Evolutionary conservation across 768 basidiomycete genomes (phyloP).

Genomic region (Dictyophora rubrovolvata): DNA sequence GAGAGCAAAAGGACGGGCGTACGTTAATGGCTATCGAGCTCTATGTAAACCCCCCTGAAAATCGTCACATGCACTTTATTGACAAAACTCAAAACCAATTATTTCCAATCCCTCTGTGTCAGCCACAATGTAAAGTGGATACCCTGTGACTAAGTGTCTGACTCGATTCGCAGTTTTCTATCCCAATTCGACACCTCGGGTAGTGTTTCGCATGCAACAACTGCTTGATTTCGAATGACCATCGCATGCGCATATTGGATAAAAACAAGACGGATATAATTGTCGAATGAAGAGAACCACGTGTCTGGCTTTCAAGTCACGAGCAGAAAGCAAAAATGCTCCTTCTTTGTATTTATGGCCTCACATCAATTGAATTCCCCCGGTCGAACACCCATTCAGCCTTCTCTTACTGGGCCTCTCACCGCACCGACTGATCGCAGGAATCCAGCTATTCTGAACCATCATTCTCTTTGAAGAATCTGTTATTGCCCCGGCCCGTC

Average conservation of each 20-base stretch:
- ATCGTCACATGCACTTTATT: not conserved
- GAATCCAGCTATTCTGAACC: not conserved
- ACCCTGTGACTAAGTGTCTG: not conserved
- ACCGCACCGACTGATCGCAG: not conserved
- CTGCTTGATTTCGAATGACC: too few species aligned
- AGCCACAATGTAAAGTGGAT: not conserved
- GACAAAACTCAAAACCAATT: not conserved
- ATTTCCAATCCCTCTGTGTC: not conserved
- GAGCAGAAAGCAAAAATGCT: not conserved
- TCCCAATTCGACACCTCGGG: too few species aligned
- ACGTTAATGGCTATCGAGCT: not conserved
- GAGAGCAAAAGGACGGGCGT: not conserved
- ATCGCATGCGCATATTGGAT: too few species aligned
- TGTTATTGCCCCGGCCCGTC: not conserved
- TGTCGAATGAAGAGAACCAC: not conserved
- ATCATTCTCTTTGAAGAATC: not conserved
- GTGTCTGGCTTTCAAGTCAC: not conserved
- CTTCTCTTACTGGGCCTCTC: not conserved
- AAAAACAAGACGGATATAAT: too few species aligned
- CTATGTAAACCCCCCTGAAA: not conserved
- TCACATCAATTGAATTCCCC: not conserved
- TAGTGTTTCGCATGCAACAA: too few species aligned
- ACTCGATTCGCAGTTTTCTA: not conserved
- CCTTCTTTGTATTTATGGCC: not conserved
- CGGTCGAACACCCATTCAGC: not conserved